Base-by-base conservation (phyloP, 2,329 filamentous ascomycete species). In the Neonectria ditissima region DNA sequence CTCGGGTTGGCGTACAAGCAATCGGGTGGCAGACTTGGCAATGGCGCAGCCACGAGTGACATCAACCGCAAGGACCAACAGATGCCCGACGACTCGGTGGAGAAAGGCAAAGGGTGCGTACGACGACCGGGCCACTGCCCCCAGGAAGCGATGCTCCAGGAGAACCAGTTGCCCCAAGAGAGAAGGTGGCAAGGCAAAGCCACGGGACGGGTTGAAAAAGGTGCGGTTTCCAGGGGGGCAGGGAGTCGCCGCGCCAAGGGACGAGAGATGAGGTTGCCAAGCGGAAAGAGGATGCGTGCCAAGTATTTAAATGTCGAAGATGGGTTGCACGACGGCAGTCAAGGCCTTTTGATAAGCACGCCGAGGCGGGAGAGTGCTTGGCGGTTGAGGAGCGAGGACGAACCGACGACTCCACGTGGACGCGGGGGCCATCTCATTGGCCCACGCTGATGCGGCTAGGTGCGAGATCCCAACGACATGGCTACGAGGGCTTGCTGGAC, bases 331-430 rank as follows among this genome's bases (percentile, higher is more conserved):
- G 30, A 32, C 30, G 10, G 10, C 30, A 32, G 30, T 10, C 3
- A 2, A 32, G 30, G 30, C 30, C 10, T 32, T 32, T 13, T n/a
- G 30, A 37, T 16, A 37, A 26, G 24, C 24, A 26, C 24, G 24
- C 4, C 24, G 34, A 13, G n/a, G 34, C 16, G n/a, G 34, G 8
- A 37, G 14, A 4, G 34, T 14, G 8, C 34, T 13, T 6, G 34
- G 14, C 6, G n/a, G 34, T 37, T 37, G 34, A 37, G 34, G 4
- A 14, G 16, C 34, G 34, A 37, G 14, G 34, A 37, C 59, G 45
- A 62, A 62, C 53, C 59, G 51, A 37, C 44, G 39, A 26, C 47
- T 57, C 47, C 59, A 62, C 59, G 59, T 62, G 59, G 59, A 39
- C 22, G 13, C 4, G 26, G 22, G 16, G 39, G 13, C 9, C 5